A percentile compares a stretch with the other conserved stretches of the same genome.
Evolutionary conservation across 371 early-diverging fungal genomes (phyloP).

Genomic region (Cokeromyces recurvatus): DNA sequence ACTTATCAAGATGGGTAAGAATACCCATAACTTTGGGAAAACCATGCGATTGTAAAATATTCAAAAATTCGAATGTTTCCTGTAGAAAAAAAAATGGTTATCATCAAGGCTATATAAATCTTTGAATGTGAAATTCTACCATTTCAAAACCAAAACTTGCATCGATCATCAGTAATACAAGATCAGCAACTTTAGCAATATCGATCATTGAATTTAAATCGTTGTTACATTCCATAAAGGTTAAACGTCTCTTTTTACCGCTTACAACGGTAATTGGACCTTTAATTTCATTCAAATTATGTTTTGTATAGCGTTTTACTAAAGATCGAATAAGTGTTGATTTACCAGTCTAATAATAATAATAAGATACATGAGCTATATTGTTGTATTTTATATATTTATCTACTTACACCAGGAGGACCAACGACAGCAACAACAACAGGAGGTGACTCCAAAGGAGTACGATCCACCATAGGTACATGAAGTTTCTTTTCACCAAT

Average conservation of each 20-base stretch:
- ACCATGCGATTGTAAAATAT: slow-evolving; percentile 96
- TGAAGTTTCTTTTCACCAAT: slow-evolving; percentile 89
- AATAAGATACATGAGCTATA: background rate
- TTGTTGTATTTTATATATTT: background rate
- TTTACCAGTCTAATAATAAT: slow-evolving; percentile 74
- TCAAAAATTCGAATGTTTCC: slow-evolving; percentile 99
- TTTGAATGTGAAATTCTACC: slow-evolving; percentile 36
- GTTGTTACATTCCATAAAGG: slow-evolving; percentile 95
- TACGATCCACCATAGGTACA: slow-evolving; percentile 94
- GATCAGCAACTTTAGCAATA: slow-evolving; percentile 95
- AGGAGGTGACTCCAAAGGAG: slow-evolving; percentile 89
- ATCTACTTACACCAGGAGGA: slow-evolving; percentile 79
- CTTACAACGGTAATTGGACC: slow-evolving; percentile 97
- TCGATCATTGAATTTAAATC: slow-evolving; percentile 98
- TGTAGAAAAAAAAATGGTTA: slow-evolving; percentile 5
- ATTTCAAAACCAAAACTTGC: slow-evolving; percentile 98
- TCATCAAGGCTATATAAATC: background rate
- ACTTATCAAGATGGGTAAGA: slow-evolving; percentile 91
- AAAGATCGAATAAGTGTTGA: slow-evolving; percentile 92
- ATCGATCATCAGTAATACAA: slow-evolving; percentile 94
- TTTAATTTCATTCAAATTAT: slow-evolving; percentile 84
- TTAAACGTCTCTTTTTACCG: slow-evolving; percentile 91
- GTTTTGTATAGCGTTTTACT: slow-evolving; percentile 94
- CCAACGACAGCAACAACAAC: slow-evolving; percentile 94
- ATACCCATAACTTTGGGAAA: slow-evolving; percentile 98